Evolutionary conservation across 768 basidiomycete genomes (phyloP), one percentile per base, ranked within the genome.

Genomic region (Russula virescens): DNA sequence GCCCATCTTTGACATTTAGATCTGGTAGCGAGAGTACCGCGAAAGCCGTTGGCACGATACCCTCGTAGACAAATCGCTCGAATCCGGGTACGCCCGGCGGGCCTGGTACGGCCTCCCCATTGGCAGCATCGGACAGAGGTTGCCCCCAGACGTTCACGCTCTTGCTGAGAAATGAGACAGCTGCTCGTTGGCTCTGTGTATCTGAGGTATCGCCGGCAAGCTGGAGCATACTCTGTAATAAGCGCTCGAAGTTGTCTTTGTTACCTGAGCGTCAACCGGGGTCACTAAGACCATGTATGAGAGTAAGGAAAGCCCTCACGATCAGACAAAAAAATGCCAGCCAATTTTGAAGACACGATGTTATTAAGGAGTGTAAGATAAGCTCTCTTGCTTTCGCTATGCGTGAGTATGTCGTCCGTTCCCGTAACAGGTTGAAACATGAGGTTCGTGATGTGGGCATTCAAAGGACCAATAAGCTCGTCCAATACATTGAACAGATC

Each of bases 401-500:
- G 91, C 18, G 84, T 79, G 26, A 89, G 75, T 59, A 84, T 83
- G 64, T 96, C 95, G 70, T 98, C 97, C 25, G 94, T 96, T 13
- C 94, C 92, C 18, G 81, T 77, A 62, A 87, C 81, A 3, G 94
- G 91, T 65, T 89, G 87, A n/a, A 86, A 82, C 59, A 98, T 78
- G 49, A 95, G 75, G 42, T 81, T 77, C 48, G 85, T 85, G 62
- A 98, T 89, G 69, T 97, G 92, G 16, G 85, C 75, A 66, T 86
- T 88, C 69, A 99, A 79, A 7, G 96, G 94, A 2, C 88, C 85
- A 57, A 98, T 83, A 40, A 98, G 82, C 70, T 95, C 86, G 71
- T 98, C 94, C 63, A 98, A 76, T 28, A 98, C 94, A 63, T 84
- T 81, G 68, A 90, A 89, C 75, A 98, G 84, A 69, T 94, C 88